Percentiles rank a stretch among this genome's conserved stretches.
These are phyloP conservation scores for Naegleria gruberi DNA, from an alignment of 208 protist genomes.

Conservation along the genomic window DNA sequence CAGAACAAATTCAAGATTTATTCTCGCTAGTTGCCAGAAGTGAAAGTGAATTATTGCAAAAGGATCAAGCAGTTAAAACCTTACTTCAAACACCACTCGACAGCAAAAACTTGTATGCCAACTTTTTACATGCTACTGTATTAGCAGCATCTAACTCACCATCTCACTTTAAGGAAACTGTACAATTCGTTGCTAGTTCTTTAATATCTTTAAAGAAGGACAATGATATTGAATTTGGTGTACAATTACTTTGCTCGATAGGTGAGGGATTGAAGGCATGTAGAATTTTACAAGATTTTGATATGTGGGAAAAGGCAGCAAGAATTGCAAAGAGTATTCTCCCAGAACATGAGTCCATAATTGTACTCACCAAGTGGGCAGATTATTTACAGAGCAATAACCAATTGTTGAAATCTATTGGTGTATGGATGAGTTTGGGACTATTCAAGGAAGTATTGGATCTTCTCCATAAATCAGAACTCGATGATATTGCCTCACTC, in stretches of 20 bases:
- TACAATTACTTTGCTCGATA: background rate
- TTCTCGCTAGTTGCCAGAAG: background rate
- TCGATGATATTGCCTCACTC: slow-evolving; percentile 17
- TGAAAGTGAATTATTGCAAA: background rate
- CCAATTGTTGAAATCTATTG: slow-evolving; percentile 1
- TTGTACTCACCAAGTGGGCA: background rate
- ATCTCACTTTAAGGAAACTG: background rate
- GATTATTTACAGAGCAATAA: background rate
- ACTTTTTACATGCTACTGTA: slow-evolving; percentile 11
- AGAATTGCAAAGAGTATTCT: slow-evolving; percentile 1
- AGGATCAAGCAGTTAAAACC: background rate
- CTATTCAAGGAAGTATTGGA: slow-evolving; percentile 10
- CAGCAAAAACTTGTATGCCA: background rate
- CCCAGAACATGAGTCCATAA: background rate
- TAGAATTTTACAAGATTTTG: slow-evolving; percentile 14
- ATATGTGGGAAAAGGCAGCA: slow-evolving; percentile 13
- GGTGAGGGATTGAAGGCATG: background rate
- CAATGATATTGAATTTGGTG: background rate
- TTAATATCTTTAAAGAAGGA: background rate
- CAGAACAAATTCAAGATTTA: background rate
- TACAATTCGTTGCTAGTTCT: background rate
- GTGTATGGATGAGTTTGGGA: slow-evolving; percentile 3
- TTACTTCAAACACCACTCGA: slow-evolving; percentile 3
- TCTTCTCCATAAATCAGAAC: background rate
- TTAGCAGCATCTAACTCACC: background rate